These are phyloP conservation scores for Thermochaetoides thermophila DNA, from an alignment of 495 filamentous ascomycete genomes.

Conservation along the genomic window DNA sequence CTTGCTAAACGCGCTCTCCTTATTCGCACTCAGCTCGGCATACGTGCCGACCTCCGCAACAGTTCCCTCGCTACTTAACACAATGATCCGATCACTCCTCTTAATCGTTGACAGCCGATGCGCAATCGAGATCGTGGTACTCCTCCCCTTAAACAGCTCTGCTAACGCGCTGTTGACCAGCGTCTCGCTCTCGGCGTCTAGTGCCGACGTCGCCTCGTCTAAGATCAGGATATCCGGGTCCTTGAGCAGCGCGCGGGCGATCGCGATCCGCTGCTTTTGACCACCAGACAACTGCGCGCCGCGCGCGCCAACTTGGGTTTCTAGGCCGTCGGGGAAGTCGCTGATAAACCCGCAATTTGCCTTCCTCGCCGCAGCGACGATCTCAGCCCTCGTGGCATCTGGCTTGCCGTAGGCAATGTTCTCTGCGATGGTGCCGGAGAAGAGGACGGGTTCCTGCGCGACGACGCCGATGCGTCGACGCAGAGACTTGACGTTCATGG, in stretches of 20 bases:
- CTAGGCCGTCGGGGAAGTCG: slow-evolving; percentile 91
- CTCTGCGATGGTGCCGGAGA: slow-evolving; percentile 89
- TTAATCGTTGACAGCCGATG: slow-evolving; percentile 95
- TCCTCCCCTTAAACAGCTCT: slow-evolving; percentile 64
- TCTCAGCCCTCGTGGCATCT: slow-evolving; percentile 59
- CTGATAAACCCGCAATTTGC: slow-evolving; percentile 96
- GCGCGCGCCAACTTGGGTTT: slow-evolving; percentile 83
- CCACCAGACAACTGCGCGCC: slow-evolving; percentile 91
- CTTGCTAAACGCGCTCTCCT: slow-evolving; percentile 72
- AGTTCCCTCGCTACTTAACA: slow-evolving; percentile 64
- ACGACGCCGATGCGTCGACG: slow-evolving; percentile 89
- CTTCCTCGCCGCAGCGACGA: slow-evolving; percentile 72
- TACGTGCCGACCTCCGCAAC: slow-evolving; percentile 87
- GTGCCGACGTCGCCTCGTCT: slow-evolving; percentile 84
- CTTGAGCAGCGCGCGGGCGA: slow-evolving; percentile 87
- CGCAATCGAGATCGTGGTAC: slow-evolving; percentile 93
- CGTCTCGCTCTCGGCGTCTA: slow-evolving; percentile 96
- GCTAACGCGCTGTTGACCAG: slow-evolving; percentile 81
- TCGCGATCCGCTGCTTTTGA: slow-evolving; percentile 96
- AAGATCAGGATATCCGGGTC: slow-evolving; percentile 92
- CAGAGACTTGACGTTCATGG: slow-evolving; percentile 89
- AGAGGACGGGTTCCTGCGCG: slow-evolving; percentile 86
- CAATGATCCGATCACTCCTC: slow-evolving; percentile 81
- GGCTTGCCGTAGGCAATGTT: slow-evolving; percentile 94
- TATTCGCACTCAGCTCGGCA: slow-evolving; percentile 52